A percentile compares a stretch with the other conserved stretches of the same genome.
Conservation (phyloP, 148 eudicot genomes). For the Arctostaphylos glauca region DNA sequence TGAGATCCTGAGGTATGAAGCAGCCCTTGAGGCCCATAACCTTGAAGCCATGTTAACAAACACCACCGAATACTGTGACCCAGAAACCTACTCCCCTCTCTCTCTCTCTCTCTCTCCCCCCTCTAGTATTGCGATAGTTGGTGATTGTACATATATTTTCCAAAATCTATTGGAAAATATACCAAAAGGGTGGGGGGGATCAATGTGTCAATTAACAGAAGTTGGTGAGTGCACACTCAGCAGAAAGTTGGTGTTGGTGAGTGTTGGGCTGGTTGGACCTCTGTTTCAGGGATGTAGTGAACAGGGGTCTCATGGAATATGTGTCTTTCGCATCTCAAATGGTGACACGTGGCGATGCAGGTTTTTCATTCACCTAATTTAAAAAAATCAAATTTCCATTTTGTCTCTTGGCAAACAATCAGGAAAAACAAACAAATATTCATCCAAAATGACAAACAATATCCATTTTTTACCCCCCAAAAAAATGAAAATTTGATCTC, state of each 20-base stretch:
- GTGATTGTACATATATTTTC: not conserved
- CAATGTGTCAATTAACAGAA: not conserved
- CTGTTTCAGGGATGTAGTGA: not conserved
- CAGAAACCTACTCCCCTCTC: slow-evolving; percentile 8
- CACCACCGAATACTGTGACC: not conserved
- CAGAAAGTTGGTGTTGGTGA: not conserved
- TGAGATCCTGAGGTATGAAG: slow-evolving; percentile 25
- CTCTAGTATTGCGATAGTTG: not conserved
- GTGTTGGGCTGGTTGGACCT: not conserved
- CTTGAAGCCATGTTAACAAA: slow-evolving; percentile 17
- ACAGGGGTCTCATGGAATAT: not conserved
- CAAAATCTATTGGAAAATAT: not conserved
- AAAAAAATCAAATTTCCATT: too few species aligned
- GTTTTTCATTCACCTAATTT: not conserved
- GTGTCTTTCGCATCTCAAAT: not conserved
- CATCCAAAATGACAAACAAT: too few species aligned
- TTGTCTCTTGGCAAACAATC: too few species aligned
- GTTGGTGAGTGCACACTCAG: slow-evolving; percentile 4
- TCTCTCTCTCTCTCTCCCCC: not conserved
- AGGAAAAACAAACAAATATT: too few species aligned
- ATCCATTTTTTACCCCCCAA: too few species aligned
- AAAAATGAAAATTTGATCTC: too few species aligned
- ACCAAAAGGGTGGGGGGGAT: not conserved
- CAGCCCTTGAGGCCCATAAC: slow-evolving; percentile 19
- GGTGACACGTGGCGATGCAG: not conserved